Conservation (phyloP, 2,329 filamentous ascomycete species). For the Scopulariopsis brevicaulis region DNA sequence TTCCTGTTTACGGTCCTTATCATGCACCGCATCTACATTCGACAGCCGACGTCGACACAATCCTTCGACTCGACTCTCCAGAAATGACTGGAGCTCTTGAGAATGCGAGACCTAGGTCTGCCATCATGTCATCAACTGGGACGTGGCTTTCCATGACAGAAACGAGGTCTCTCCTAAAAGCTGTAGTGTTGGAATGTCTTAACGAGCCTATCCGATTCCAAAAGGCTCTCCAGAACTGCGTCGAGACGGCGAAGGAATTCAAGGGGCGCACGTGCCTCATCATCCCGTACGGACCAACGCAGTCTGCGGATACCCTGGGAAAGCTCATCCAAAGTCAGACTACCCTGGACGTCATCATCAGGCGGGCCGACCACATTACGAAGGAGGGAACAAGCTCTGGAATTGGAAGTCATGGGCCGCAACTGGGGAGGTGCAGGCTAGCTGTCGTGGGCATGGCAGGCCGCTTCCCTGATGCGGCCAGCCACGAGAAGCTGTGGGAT, state of each 20-base stretch:
- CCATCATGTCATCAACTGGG: conserved; percentile 39
- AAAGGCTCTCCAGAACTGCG: conserved; percentile 34
- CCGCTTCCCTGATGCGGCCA: conserved; percentile 28
- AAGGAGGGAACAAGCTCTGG: conserved; percentile 19
- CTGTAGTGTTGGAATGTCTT: conserved; percentile 35
- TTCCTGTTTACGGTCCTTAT: conserved; percentile 45
- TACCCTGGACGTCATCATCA: conserved; percentile 28
- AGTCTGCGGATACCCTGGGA: conserved; percentile 33
- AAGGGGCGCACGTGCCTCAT: conserved; percentile 28
- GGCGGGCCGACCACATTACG: conserved; percentile 20
- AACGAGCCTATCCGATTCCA: conserved; percentile 35
- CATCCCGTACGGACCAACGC: conserved; percentile 37
- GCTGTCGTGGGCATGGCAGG: conserved; percentile 62
- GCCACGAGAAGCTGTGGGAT: conserved; percentile 44
- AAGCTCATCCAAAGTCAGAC: conserved; percentile 29
- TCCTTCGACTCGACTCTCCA: conserved; percentile 30
- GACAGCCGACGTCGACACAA: conserved; percentile 26
- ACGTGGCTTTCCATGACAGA: conserved; percentile 25
- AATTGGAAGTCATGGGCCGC: conserved; percentile 34
- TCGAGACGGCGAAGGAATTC: conserved; percentile 27
- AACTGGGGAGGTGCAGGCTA: conserved; percentile 50
- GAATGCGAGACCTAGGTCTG: conserved; percentile 29
- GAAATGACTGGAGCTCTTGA: conserved; percentile 24
- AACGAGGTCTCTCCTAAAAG: conserved; percentile 27
- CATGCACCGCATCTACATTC: conserved; percentile 43